These are phyloP conservation scores for Malus fusca DNA, from an alignment of 306 rosid species.

Conservation along the genomic window DNA sequence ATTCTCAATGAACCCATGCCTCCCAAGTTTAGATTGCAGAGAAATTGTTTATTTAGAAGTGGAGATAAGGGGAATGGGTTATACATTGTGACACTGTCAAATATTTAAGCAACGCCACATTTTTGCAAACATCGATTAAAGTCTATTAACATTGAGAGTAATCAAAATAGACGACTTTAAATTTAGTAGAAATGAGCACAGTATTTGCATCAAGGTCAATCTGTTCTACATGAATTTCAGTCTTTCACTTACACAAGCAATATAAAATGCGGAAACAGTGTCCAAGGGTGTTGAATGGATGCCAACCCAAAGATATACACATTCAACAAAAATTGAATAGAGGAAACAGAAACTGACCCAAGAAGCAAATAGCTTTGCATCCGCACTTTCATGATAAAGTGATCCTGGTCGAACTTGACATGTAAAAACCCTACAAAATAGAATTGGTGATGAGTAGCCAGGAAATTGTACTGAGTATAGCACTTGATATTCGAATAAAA, in stretches of 20 bases:
- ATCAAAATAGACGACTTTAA: not conserved
- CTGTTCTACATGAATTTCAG: not conserved
- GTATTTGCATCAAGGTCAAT: not conserved
- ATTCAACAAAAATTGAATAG: not conserved
- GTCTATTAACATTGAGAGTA: not conserved
- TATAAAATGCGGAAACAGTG: constrained; percentile 4
- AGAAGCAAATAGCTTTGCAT: constrained; percentile 77
- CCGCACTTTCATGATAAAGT: constrained; percentile 65
- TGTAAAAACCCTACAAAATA: constrained; percentile 55
- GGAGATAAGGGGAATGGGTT: not conserved
- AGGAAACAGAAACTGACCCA: constrained; percentile 63
- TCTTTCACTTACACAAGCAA: not conserved
- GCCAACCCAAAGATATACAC: constrained; percentile 4
- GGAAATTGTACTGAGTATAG: constrained; percentile 10
- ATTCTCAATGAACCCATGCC: not conserved
- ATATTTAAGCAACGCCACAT: not conserved
- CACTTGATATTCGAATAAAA: constrained; percentile 3
- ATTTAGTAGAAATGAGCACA: not conserved
- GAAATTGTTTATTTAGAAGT: not conserved
- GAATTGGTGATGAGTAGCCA: constrained; percentile 17
- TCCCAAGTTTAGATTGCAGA: not conserved
- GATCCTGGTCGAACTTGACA: constrained; percentile 99
- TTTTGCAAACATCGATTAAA: not conserved
- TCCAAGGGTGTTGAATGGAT: not conserved
- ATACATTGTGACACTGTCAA: not conserved